These are phyloP conservation scores for Tetracladium setigerum DNA, from an alignment of 495 filamentous ascomycete genomes.

Conservation along the genomic window DNA sequence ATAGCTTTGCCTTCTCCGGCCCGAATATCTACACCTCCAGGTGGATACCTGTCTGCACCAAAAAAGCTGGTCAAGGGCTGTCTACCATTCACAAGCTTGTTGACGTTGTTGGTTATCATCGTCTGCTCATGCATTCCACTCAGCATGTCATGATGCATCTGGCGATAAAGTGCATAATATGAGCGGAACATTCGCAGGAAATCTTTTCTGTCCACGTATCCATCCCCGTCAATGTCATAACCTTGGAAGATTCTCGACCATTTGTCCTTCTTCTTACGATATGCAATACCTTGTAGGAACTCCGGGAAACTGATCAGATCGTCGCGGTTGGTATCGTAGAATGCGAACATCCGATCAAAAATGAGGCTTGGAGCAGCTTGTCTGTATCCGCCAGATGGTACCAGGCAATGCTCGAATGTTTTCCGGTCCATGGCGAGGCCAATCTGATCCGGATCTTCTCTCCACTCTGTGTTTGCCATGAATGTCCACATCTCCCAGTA, in stretches of 20 bases:
- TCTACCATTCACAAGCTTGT: constrained; percentile 64
- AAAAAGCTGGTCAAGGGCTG: constrained; percentile 74
- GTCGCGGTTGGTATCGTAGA: constrained; percentile 87
- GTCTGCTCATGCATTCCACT: constrained; percentile 74
- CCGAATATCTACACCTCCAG: constrained; percentile 47
- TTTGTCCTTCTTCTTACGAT: constrained; percentile 69
- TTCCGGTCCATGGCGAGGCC: constrained; percentile 79
- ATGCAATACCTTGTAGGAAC: constrained; percentile 77
- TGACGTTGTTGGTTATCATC: constrained; percentile 60
- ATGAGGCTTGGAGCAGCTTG: constrained; percentile 79
- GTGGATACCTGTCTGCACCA: constrained; percentile 52
- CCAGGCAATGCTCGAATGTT: constrained; percentile 84
- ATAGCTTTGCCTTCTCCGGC: constrained; percentile 56
- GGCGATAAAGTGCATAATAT: constrained; percentile 78
- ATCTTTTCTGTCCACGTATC: constrained; percentile 79
- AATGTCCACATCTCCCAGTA: constrained; percentile 96
- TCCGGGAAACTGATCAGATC: constrained; percentile 91
- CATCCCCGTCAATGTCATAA: constrained; percentile 88
- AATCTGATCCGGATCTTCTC: constrained; percentile 70
- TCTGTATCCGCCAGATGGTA: constrained; percentile 69
- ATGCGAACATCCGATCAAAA: constrained; percentile 92
- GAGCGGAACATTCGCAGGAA: constrained; percentile 88
- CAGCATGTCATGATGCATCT: constrained; percentile 78
- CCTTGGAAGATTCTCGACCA: constrained; percentile 73
- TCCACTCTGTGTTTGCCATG: constrained; percentile 78